These are phyloP conservation scores for Sambucus nigra DNA, from an alignment of 129 eudicot species.

Conservation along the genomic window DNA sequence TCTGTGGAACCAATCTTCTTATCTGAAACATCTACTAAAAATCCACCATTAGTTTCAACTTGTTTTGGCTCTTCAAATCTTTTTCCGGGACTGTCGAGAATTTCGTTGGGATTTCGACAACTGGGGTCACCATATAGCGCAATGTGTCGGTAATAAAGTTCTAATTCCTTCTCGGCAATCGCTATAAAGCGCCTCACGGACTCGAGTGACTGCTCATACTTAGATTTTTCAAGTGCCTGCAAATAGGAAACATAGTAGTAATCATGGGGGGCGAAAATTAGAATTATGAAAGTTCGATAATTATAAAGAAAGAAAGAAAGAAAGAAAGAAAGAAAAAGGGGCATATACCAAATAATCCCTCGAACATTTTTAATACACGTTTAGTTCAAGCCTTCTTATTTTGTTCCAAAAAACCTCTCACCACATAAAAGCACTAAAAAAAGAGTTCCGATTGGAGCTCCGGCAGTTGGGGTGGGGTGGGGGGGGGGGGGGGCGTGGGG, in stretches of 20 bases:
- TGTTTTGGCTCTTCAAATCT: slow-evolving; percentile 7
- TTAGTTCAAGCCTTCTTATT: too few species aligned
- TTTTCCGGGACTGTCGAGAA: slow-evolving; percentile 23
- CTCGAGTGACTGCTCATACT: slow-evolving; percentile 90
- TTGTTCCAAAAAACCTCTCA: too few species aligned
- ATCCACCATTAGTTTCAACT: neutral
- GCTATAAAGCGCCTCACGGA: slow-evolving; percentile 78
- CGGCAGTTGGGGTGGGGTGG: too few species aligned
- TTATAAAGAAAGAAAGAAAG: neutral
- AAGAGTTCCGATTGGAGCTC: too few species aligned
- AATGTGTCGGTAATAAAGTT: slow-evolving; percentile 68
- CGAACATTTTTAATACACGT: too few species aligned
- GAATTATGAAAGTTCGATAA: neutral
- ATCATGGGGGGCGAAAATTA: neutral
- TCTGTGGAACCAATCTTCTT: slow-evolving; percentile 7
- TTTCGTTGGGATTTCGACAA: slow-evolving; percentile 23
- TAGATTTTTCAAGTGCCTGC: slow-evolving; percentile 91
- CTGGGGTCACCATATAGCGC: slow-evolving; percentile 67
- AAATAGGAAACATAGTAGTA: neutral
- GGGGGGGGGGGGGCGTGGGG: too few species aligned
- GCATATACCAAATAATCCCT: too few species aligned
- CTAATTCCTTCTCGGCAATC: slow-evolving; percentile 75
- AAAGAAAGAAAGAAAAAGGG: too few species aligned
- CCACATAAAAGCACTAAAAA: too few species aligned
- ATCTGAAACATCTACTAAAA: neutral